Conservation (phyloP, 441 rosid genomes). For the Francoa sonchifolia region DNA sequence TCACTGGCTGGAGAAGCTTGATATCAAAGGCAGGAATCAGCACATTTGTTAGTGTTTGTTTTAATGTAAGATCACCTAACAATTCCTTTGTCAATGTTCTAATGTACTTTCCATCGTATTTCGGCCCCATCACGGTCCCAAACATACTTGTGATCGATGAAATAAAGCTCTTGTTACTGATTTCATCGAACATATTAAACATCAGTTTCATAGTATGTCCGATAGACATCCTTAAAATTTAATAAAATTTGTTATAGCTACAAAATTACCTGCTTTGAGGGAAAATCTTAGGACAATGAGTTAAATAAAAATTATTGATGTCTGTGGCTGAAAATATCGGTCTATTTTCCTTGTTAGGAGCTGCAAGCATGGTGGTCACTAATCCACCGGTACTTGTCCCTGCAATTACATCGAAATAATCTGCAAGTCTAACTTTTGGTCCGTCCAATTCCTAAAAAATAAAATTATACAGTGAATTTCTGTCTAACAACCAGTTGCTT, state of each 20-base stretch:
- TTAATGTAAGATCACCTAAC: conserved; percentile 34
- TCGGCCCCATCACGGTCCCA: conserved; percentile 22
- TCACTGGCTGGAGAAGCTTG: conserved; percentile 52
- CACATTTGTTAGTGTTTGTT: conserved; percentile 49
- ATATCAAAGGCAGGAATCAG: conserved; percentile 77
- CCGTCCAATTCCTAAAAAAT: conserved; percentile 57
- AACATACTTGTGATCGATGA: background rate
- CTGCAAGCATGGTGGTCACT: conserved; percentile 40
- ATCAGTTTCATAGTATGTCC: no score
- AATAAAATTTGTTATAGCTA: no score
- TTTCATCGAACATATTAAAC: no score
- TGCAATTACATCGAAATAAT: conserved; percentile 46
- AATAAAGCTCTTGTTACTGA: background rate
- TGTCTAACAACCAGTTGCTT: no score
- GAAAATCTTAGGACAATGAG: conserved; percentile 36
- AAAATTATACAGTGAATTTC: no score
- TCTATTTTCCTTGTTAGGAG: conserved; percentile 31
- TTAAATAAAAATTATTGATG: conserved; percentile 33
- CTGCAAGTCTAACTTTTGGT: conserved; percentile 41
- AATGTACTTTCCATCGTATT: conserved; percentile 52
- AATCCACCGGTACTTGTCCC: conserved; percentile 58
- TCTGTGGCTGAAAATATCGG: conserved; percentile 47
- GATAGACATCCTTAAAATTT: background rate
- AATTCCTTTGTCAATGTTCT: conserved; percentile 16
- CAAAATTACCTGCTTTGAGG: conserved; percentile 28